Evolutionary conservation across 108 stramenopile species (phyloP), one percentile per base, ranked within the genome.

Genomic region (Parietichytrium sp.): DNA sequence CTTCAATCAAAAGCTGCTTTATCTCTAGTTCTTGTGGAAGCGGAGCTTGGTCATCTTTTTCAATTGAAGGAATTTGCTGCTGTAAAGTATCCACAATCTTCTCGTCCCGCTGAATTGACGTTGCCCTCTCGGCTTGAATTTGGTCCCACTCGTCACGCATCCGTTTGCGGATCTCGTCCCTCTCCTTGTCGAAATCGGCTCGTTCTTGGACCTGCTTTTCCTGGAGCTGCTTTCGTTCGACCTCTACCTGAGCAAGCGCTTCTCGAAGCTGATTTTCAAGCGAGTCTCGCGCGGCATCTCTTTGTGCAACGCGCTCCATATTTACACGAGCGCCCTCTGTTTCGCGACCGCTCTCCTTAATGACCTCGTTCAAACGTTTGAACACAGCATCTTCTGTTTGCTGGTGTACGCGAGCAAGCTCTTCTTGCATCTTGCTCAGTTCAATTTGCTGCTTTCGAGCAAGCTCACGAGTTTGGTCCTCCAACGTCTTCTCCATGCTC

Each of bases 81-180:
- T n/a, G n/a, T n/a, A n/a, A n/a, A n/a, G n/a, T n/a, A n/a, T n/a
- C 36, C 7, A 72, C 61, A 38, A 72, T 33, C 33, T 23, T 42
- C 61, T 72, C 61, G 61, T 72, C 42, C 2, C 61, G 61, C 61
- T 72, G 61, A 6, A 72, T 18, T 7, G 61, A n/a, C 16, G 10
- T 7, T 10, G 10, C 10, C 42, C 61, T 31, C 25, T 47, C 61
- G 20, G 36, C 45, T n/a, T 42, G 61, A 15, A 72, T 72, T 0
- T 33, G 6, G 10, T 72, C 61, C 61, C 61, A 72, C 45, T 72
- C 61, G 10, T 38, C 38, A 10, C 42, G 61, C 3, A 72, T 72
- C 6, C 61, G 61, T 42, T 2, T 72, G 0, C 45, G 23, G 29
- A 72, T 13, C 1, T 72, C 61, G 36, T 45, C 45, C 38, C 61